Percentiles rank a stretch among this genome's conserved stretches.
Conservation (phyloP, 176 grass and related monocot species). For the Cenchrus purpureus region DNA sequence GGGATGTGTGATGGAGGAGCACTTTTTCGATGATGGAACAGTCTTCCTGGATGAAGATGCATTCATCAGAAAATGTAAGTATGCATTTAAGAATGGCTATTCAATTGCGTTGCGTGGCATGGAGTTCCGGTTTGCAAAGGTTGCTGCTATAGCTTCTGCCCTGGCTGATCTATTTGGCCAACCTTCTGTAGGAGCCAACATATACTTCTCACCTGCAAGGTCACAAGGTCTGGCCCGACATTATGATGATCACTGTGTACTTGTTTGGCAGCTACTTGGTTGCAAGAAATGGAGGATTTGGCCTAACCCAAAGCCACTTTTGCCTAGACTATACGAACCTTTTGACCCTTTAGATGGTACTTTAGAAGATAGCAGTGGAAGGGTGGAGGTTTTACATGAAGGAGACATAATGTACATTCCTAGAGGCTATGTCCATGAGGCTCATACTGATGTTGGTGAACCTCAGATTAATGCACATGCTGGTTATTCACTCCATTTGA, state of each 20-base stretch:
- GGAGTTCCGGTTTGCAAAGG: constrained; percentile 68
- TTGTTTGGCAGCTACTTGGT: constrained; percentile 83
- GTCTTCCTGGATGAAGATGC: constrained; percentile 39
- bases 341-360: constrained; percentile 53
- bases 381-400: constrained; percentile 59
- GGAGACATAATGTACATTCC: constrained; percentile 89
- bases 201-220: constrained; percentile 79
- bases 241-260: constrained; percentile 92
- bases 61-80: constrained; percentile 50
- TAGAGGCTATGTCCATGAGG: constrained; percentile 85
- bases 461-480: constrained; percentile 1
- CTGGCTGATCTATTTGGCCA: constrained; percentile 83
- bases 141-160: constrained; percentile 63
- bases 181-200: constrained; percentile 84
- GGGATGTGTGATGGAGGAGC: constrained; percentile 47
- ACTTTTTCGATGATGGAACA: constrained; percentile 47
- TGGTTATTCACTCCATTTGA: constrained; percentile 78
- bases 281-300: constrained; percentile 72
- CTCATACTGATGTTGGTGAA: constrained; percentile 46
- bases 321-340: constrained; percentile 86
- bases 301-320: constrained; percentile 50
- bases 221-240: constrained; percentile 77
- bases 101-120: constrained; percentile 85
- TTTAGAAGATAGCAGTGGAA: constrained; percentile 36
- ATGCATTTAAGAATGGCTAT: constrained; percentile 72